These are phyloP conservation scores for Lactarius akahatsu DNA, from an alignment of 768 basidiomycete genomes.

Conservation along the genomic window DNA sequence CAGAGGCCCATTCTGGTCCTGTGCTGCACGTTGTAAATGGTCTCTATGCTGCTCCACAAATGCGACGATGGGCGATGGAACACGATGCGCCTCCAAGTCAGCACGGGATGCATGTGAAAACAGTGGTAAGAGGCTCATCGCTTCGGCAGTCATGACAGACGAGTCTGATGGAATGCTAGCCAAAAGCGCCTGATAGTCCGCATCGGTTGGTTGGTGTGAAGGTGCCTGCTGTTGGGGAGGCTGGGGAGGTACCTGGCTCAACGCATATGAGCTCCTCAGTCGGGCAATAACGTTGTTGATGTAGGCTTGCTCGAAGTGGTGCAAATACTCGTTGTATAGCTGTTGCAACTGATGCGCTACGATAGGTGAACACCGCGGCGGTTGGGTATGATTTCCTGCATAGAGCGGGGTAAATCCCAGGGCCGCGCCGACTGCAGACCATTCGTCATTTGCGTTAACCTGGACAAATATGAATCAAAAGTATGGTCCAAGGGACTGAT, in stretches of 20 bases:
- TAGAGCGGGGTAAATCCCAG: slow-evolving; percentile 9
- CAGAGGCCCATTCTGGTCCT: slow-evolving; percentile 22
- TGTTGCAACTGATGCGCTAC: slow-evolving; percentile 18
- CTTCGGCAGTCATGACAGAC: not conserved
- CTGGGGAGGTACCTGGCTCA: not conserved
- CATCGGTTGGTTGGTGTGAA: slow-evolving; percentile 18
- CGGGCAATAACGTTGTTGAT: slow-evolving; percentile 2
- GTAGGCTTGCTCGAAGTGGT: slow-evolving; percentile 17
- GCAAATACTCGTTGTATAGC: slow-evolving; percentile 6
- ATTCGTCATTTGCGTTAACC: slow-evolving; percentile 16
- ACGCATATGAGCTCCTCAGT: not conserved
- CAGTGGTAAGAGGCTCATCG: slow-evolving; percentile 19
- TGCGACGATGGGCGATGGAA: slow-evolving; percentile 14
- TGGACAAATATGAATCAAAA: not conserved
- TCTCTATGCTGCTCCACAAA: slow-evolving; percentile 22
- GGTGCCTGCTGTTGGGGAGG: slow-evolving; percentile 12
- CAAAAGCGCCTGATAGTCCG: slow-evolving; percentile 22
- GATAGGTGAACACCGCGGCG: slow-evolving; percentile 1
- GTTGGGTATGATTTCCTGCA: slow-evolving; percentile 5
- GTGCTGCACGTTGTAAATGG: slow-evolving; percentile 18
- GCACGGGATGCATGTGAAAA: slow-evolving; percentile 19
- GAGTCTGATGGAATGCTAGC: slow-evolving; percentile 6
- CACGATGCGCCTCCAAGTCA: slow-evolving; percentile 22
- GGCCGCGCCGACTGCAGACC: slow-evolving; percentile 11
- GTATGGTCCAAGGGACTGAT: not conserved